phyloP scores from a whole-genome alignment of 169 alveolate species.

The Amoebophrya sp. region DNA sequence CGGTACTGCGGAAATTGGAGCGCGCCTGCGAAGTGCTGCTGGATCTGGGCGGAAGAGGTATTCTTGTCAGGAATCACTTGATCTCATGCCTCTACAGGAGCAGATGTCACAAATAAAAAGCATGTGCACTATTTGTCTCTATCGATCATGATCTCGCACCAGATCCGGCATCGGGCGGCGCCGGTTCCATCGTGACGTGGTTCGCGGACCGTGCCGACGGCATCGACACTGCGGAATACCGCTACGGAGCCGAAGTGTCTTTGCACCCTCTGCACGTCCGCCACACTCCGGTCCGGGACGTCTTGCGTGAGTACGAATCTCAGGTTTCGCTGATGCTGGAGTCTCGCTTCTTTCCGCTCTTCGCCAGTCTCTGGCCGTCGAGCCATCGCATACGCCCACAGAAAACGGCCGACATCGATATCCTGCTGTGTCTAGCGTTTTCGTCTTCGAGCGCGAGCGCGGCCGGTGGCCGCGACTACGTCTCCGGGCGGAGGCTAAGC shows the following conservation, averaged over 20 bases:
- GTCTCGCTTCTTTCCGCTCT: background rate
- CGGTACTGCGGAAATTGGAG: background rate
- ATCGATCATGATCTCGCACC: no score
- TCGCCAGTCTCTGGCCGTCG: background rate
- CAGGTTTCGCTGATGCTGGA: background rate
- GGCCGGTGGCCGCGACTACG: background rate
- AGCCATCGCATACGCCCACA: background rate
- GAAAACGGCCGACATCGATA: background rate
- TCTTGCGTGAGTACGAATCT: background rate
- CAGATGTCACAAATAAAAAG: no score
- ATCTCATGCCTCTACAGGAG: no score
- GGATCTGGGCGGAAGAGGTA: background rate
- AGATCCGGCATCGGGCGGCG: no score
- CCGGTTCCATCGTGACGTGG: background rate
- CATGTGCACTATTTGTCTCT: no score
- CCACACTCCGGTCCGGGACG: background rate
- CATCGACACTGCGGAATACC: background rate
- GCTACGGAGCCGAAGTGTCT: background rate
- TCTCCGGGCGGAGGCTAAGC: background rate
- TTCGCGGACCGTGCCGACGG: background rate
- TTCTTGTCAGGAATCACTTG: no score
- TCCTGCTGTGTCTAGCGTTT: background rate
- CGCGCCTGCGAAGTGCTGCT: background rate
- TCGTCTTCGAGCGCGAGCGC: background rate
- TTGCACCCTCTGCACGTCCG: background rate